Evolutionary conservation across 2,329 filamentous ascomycete species (phyloP), one percentile per base, ranked within the genome.

Genomic region (Arthrobotrys megalospora): DNA sequence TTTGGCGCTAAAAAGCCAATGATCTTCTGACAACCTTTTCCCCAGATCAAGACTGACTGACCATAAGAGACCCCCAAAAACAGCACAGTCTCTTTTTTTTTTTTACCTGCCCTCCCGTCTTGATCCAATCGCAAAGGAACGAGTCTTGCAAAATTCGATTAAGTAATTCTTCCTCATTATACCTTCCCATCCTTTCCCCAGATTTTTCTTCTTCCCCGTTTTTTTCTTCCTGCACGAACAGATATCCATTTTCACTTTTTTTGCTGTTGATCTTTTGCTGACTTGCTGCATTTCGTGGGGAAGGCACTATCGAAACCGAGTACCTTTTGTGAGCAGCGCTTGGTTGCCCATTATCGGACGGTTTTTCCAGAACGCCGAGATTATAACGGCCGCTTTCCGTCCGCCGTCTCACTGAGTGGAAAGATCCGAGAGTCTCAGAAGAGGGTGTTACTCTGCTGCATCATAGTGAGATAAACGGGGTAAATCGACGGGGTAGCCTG

Each of bases 11-110:
- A 71, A 19, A 70, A 34, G 21, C 67, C 66, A 71, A 72, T 78
- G 75, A 78, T 78, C 75, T 78, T 78, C 75, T 78, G 75, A 78
- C 75, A 78, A 72, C 75, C 75, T 53, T 66, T 62, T 50, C 58
- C 58, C 66, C 67, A 71, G 55, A 71, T 71, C 55, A 50, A 34
- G 38, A 71, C 41, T 58, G 36, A 36, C 58, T 43, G 65, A 60
- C 32, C 43, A 43, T 36, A 71, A 58, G 60, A 66, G 70, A 75
- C 70, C 70, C 70, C 70, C 70, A 75, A 75, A 73, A 53, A 34
- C 36, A 53, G 36, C 55, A 55, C 32, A 60, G 36, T 48, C 32
- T 38, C 24, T 38, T 58, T 50, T 47, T 67, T 32, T 28, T 41
- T 32, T 48, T 36, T 21, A 60, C 55, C 43, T 32, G 19, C 53